Base-by-base conservation (phyloP, 192 early-diverging fungal species). In the Mortierella alpina region DNA sequence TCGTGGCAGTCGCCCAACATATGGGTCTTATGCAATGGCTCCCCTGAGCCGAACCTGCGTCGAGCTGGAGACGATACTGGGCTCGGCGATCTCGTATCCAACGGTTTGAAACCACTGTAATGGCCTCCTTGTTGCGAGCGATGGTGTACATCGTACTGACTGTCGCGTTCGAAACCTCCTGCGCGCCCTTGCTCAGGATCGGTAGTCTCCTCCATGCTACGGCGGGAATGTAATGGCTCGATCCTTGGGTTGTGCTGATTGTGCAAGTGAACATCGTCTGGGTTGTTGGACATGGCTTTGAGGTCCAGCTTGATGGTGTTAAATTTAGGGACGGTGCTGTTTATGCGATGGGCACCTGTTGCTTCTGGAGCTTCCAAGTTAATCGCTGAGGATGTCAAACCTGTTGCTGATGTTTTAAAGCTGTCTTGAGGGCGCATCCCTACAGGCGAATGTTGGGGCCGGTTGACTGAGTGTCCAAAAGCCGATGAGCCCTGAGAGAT, bases 261-360 rank as follows among this genome's bases (percentile, higher is more conserved):
- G 46, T 67, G 65, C 1, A 80, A 59, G 3, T 69, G 66, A 15
- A 67, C 51, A 23, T 80, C 76, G 9, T 80, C 64, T 7, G 69
- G 64, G 47, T 66, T 68, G 42, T 68, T 80, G n/a, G 69, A 60
- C 17, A 80, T 48, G 6, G 70, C 65, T 49, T 72, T 80, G 14
- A 72, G 51, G 20, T 80, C 76, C 39, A 72, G 50, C 40, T 72
- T 80, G 59, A 80, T 72, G 0, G 66, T 17, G 39, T 53, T 75
- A 52, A 68, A 68, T 7, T 50, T 65, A 5, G 75, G 66, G 17
- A 66, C 5, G 42, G 41, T 40, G 17, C 40, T 48, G 56, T 15
- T 54, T 17, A 56, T 17, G 42, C 46, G 23, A 23, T 42, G 14
- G 11, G 45, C 17, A 23, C 0, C 7, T 48, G 55, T 2, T 17